Evolutionary conservation across 176 grass and related monocot species (phyloP).

Genomic region (Panicum miliaceum): DNA sequence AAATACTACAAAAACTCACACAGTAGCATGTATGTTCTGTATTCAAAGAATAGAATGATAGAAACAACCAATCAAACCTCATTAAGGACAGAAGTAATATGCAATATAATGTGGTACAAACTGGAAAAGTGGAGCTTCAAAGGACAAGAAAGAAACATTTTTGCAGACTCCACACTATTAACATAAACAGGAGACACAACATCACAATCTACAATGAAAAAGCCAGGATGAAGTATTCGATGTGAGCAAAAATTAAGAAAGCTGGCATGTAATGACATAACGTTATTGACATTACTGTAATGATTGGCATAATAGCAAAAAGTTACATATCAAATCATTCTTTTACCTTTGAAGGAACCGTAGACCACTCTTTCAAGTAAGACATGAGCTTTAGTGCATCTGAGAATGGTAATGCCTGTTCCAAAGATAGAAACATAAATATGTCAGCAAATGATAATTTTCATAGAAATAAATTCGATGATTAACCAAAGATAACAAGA

Average conservation of each 20-base stretch:
- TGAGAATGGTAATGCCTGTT: slow-evolving; percentile 89
- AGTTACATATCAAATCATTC: neutral
- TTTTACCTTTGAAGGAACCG: slow-evolving; percentile 75
- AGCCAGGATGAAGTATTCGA: neutral
- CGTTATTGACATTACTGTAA: neutral
- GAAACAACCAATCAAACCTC: neutral
- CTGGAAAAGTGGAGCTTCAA: neutral
- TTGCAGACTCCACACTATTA: neutral
- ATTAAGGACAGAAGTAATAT: neutral
- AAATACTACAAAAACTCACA: slow-evolving; percentile 1
- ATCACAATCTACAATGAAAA: neutral
- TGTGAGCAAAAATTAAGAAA: neutral
- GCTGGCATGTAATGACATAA: neutral
- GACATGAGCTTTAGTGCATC: slow-evolving; percentile 92
- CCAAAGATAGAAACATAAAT: slow-evolving; percentile 23
- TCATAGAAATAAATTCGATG: neutral
- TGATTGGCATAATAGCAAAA: neutral
- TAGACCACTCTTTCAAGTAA: slow-evolving; percentile 92
- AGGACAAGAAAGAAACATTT: neutral
- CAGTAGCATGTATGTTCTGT: neutral
- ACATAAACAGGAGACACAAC: neutral
- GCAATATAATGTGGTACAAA: slow-evolving; percentile 6
- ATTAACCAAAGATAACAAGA: neutral
- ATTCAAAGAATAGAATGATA: neutral
- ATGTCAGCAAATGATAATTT: slow-evolving; percentile 25